Evolutionary conservation across 2,329 filamentous ascomycete species (phyloP).

Genomic region (Trichoderma semiorbis): DNA sequence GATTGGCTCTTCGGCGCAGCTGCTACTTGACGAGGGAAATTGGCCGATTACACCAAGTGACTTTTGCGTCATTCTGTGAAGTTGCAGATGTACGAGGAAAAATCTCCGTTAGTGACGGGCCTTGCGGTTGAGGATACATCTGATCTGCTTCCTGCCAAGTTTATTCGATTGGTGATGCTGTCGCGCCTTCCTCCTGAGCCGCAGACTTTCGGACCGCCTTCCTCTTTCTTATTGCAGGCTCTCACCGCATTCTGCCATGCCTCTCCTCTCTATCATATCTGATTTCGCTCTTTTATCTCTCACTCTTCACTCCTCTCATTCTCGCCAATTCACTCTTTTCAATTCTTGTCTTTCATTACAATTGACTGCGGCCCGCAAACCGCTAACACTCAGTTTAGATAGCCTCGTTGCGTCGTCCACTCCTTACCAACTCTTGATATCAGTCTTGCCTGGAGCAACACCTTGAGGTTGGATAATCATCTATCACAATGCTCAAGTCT

Average conservation of each 20-base stretch:
- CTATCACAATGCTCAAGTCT: slow-evolving; percentile 34
- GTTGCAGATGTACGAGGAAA: not conserved
- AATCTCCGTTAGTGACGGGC: not conserved
- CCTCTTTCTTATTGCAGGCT: not conserved
- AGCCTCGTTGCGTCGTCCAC: slow-evolving; percentile 35
- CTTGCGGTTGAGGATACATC: not conserved
- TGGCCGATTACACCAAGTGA: slow-evolving; percentile 4
- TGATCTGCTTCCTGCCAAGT: slow-evolving; percentile 1
- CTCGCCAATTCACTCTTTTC: not conserved
- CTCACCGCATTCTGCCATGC: not conserved
- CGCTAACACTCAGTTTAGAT: slow-evolving; percentile 27
- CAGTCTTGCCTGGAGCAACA: slow-evolving; percentile 15
- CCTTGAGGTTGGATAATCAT: slow-evolving; percentile 27
- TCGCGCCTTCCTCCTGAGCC: not conserved
- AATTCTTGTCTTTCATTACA: not conserved
- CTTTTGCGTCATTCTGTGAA: not conserved
- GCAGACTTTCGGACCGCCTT: not conserved
- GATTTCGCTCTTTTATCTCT: not conserved
- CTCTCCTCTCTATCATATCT: not conserved
- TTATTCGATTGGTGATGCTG: not conserved
- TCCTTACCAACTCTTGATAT: slow-evolving; percentile 27
- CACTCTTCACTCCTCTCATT: not conserved
- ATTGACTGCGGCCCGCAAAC: not conserved
- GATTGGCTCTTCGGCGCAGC: slow-evolving; percentile 6
- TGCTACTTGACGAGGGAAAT: not conserved